phyloP scores from a whole-genome alignment of 1,284 basidiomycete genomes.

The Porodaedalea pini region DNA sequence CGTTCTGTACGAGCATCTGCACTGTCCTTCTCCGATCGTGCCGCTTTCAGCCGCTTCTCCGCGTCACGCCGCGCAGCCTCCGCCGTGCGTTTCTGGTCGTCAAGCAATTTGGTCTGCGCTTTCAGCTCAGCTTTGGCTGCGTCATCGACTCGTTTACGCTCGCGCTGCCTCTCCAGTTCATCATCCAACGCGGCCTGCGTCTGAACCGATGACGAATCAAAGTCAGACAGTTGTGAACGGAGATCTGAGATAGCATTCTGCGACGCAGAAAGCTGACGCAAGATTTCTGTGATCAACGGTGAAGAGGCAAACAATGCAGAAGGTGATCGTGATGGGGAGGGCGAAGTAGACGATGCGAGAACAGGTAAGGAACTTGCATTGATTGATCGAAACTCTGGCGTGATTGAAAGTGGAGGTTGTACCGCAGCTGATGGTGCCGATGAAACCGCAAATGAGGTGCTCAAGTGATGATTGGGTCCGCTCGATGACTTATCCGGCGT shows the following conservation, averaged over 20 bases:
- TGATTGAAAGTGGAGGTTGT: conserved; percentile 12
- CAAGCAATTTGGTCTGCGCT: conserved; percentile 74
- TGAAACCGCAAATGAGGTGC: conserved; percentile 6
- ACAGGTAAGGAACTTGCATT: conserved; percentile 1
- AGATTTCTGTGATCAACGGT: conserved; percentile 70
- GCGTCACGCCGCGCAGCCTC: conserved; percentile 79
- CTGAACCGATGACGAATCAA: conserved; percentile 56
- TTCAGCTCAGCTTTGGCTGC: conserved; percentile 75
- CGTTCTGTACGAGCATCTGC: conserved; percentile 62
- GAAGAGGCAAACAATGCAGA: conserved; percentile 58
- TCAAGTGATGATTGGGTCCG: neutral
- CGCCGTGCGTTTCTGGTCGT: conserved; percentile 82
- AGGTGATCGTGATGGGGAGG: conserved; percentile 29
- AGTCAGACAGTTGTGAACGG: conserved; percentile 71
- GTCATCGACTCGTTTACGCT: conserved; percentile 83
- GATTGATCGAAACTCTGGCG: conserved; percentile 10
- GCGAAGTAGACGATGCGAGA: neutral
- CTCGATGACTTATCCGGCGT: conserved; percentile 27
- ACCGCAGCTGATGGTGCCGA: conserved; percentile 5
- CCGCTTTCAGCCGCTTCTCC: conserved; percentile 80
- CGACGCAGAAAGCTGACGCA: conserved; percentile 71
- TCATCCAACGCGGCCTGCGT: conserved; percentile 64
- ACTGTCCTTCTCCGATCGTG: conserved; percentile 62
- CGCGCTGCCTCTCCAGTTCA: conserved; percentile 73
- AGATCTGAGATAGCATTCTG: conserved; percentile 69